A percentile compares a stretch with the other conserved stretches of the same genome.
Conservation (phyloP, 2,329 filamentous ascomycete species). For the Penicillium decumbens region DNA sequence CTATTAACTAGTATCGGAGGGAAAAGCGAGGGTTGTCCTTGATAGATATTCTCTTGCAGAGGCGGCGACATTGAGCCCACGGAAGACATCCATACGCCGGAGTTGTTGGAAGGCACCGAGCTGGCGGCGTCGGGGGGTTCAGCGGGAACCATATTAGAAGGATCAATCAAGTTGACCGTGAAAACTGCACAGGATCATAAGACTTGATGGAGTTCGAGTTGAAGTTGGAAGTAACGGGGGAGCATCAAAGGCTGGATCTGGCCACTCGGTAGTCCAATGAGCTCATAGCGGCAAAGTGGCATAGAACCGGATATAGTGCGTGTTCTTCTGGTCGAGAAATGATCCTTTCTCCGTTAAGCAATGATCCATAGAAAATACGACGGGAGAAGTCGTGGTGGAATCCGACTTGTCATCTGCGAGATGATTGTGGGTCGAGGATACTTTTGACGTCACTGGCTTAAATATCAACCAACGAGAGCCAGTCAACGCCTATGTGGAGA, state of each 20-base stretch:
- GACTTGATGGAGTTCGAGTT: not conserved
- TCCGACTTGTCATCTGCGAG: not conserved
- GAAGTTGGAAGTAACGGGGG: not conserved
- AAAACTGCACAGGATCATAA: not conserved
- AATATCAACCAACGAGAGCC: not conserved
- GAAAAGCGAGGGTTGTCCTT: not conserved
- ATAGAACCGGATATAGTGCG: not conserved
- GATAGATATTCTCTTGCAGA: not conserved
- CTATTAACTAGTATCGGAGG: not conserved
- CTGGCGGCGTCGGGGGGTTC: not conserved
- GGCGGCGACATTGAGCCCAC: conserved; percentile 1
- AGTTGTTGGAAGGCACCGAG: not conserved
- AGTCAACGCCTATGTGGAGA: too few relatives aligned
- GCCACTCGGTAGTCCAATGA: not conserved
- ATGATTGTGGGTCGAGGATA: not conserved
- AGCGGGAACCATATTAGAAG: not conserved
- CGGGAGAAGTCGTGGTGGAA: not conserved
- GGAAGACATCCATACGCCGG: not conserved
- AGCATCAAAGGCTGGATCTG: not conserved
- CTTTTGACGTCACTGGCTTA: not conserved
- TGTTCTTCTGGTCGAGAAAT: too few relatives aligned
- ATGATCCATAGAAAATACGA: not conserved
- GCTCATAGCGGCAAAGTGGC: not conserved
- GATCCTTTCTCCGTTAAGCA: not conserved
- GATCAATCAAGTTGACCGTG: not conserved